Percentiles rank a stretch among this genome's conserved stretches.
These are phyloP conservation scores for Tolypocladium amazonense DNA, from an alignment of 2,329 filamentous ascomycete genomes.

Conservation along the genomic window DNA sequence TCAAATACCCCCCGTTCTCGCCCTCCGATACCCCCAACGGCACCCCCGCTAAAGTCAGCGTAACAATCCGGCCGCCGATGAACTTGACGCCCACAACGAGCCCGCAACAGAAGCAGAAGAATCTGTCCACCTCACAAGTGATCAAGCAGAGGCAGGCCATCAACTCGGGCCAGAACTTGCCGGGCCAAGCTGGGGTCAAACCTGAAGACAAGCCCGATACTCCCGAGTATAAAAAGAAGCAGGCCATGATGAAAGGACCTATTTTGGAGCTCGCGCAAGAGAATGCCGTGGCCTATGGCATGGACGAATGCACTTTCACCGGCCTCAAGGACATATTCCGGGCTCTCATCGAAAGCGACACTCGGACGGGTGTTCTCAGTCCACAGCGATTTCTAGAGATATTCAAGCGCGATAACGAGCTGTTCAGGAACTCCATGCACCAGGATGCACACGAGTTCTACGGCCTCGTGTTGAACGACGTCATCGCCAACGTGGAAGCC, in stretches of 20 bases:
- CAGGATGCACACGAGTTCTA: slow-evolving; percentile 98
- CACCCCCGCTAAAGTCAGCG: slow-evolving; percentile 41
- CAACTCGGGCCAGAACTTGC: slow-evolving; percentile 41
- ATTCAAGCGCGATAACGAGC: slow-evolving; percentile 87
- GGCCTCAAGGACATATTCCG: slow-evolving; percentile 94
- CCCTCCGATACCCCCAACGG: slow-evolving; percentile 61
- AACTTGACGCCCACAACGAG: slow-evolving; percentile 31
- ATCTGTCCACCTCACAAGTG: slow-evolving; percentile 43
- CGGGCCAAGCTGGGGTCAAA: slow-evolving; percentile 44
- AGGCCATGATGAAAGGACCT: slow-evolving; percentile 78
- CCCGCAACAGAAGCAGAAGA: slow-evolving; percentile 36
- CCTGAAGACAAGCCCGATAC: slow-evolving; percentile 92
- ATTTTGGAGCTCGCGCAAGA: slow-evolving; percentile 77
- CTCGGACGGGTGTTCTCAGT: slow-evolving; percentile 80
- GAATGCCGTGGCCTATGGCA: slow-evolving; percentile 70
- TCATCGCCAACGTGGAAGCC: slow-evolving; percentile 88
- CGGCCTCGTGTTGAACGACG: slow-evolving; percentile 87
- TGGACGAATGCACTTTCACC: slow-evolving; percentile 92
- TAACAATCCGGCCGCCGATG: slow-evolving; percentile 49
- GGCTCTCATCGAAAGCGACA: slow-evolving; percentile 69
- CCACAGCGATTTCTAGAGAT: slow-evolving; percentile 91
- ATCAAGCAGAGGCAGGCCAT: slow-evolving; percentile 45
- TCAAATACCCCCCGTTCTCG: slow-evolving; percentile 73
- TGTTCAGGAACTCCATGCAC: slow-evolving; percentile 95
- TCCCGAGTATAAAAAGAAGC: slow-evolving; percentile 96